Evolutionary conservation across 257 asterid genomes (phyloP), one percentile per base, ranked within the genome.

Genomic region (Nicotiana undulata): DNA sequence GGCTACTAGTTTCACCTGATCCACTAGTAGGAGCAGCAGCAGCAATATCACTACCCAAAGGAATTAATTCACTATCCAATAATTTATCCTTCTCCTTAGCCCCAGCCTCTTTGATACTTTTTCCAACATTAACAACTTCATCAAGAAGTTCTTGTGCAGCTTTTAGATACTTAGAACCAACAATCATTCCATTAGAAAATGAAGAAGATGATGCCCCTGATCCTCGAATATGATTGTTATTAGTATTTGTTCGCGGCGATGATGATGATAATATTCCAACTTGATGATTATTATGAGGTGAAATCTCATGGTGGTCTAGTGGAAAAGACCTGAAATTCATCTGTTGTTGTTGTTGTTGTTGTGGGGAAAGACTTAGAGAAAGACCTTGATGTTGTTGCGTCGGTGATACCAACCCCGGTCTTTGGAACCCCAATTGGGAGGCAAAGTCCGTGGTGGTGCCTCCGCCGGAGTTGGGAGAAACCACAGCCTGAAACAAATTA

Each of bases 121-220:
- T 83, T 49, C 88, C 93, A 29, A 91, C 90, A 49, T 55, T 85
- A 8, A 83, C 94, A 75, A 93, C 89, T 79, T 93, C 97, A 37
- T 93, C 97, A 1, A 93, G 84, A 61, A 93, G 90, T 68, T 89
- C 86, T 74, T 90, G 97, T 18, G 93, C 90, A 28, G 89, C 91
- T 82, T 88, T 90, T 0, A 93, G 86, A 83, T 88, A 93, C 58
- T 90, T 93, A 3, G 98, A 92, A 22, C 92, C 89, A 79, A 87
- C 49, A 18, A 91, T 83, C 63, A 85, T 83, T 26, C 72, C 86
- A 2, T 59, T 80, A 1, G 90, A 78, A 6, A 55, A 76, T 0
- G 89, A 85, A 53, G 90, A 80, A 17, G 88, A 76, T 3, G 85
- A 81, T 11, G 79, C 78, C 16, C 85, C 81, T 1, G 82, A 81